Conservation (phyloP, 2,329 filamentous ascomycete genomes). For the Bertia moriformis region DNA sequence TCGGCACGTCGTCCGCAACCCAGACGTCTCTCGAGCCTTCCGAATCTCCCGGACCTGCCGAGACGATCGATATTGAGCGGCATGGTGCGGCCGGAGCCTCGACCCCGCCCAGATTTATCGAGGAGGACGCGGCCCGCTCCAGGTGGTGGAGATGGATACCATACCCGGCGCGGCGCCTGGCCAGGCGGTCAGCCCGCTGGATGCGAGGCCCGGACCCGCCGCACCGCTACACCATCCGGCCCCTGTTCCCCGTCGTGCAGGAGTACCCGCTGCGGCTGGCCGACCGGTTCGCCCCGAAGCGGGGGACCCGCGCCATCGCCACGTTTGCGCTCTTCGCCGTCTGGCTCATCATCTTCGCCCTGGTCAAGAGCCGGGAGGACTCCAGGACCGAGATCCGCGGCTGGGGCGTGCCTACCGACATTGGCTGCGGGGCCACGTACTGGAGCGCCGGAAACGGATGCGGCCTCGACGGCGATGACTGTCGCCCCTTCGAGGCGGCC, state of each 20-base stretch:
- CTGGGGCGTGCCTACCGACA: constrained; percentile 49
- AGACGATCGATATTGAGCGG: no score
- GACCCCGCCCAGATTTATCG: background rate
- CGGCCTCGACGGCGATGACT: constrained; percentile 60
- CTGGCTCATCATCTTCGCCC: constrained; percentile 57
- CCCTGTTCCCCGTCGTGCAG: constrained; percentile 53
- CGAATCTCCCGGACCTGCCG: no score
- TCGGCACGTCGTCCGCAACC: no score
- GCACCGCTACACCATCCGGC: constrained; percentile 33
- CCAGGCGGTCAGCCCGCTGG: constrained; percentile 30
- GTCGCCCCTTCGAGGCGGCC: constrained; percentile 58
- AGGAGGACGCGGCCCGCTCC: constrained; percentile 15
- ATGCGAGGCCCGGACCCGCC: constrained; percentile 38
- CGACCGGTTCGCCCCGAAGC: constrained; percentile 44
- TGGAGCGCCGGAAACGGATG: constrained; percentile 61
- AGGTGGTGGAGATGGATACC: constrained; percentile 39
- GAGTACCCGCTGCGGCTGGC: constrained; percentile 49
- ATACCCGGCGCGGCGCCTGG: constrained; percentile 32
- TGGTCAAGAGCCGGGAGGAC: constrained; percentile 53
- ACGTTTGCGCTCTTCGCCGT: constrained; percentile 43
- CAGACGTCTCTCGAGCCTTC: no score
- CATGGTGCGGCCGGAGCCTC: no score
- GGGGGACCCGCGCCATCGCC: constrained; percentile 40
- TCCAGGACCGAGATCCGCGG: constrained; percentile 45
- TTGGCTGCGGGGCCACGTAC: constrained; percentile 55